These are phyloP conservation scores for Solanum ossicruentum DNA, from an alignment of 257 asterid genomes.

Conservation along the genomic window DNA sequence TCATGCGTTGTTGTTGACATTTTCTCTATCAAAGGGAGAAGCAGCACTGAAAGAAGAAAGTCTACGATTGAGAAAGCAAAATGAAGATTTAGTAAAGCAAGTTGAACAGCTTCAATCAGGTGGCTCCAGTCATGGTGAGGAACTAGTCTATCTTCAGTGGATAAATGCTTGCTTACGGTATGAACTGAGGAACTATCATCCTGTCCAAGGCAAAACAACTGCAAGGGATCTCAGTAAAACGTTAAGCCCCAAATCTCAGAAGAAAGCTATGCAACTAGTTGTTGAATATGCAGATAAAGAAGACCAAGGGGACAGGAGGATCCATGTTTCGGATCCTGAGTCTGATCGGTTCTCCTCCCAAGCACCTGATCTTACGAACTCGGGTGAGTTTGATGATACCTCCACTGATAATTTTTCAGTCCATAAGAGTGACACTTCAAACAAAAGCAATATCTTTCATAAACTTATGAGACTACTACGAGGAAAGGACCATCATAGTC, in stretches of 20 bases:
- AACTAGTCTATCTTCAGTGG: slow-evolving; percentile 88
- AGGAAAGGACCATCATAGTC: slow-evolving; percentile 42
- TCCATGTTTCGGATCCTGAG: slow-evolving; percentile 26
- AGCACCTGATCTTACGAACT: slow-evolving; percentile 40
- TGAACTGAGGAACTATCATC: slow-evolving; percentile 53
- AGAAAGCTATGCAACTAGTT: slow-evolving; percentile 68
- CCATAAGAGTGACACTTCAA: slow-evolving; percentile 15
- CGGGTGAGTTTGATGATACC: slow-evolving; percentile 37
- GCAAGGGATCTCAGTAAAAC: slow-evolving; percentile 79
- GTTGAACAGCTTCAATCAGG: slow-evolving; percentile 58
- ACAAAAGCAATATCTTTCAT: slow-evolving; percentile 29
- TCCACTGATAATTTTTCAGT: slow-evolving; percentile 17
- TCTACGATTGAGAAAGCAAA: slow-evolving; percentile 29
- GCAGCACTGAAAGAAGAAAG: slow-evolving; percentile 44
- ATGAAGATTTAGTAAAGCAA: slow-evolving; percentile 43
- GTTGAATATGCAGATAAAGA: slow-evolving; percentile 60
- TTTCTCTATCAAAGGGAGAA: slow-evolving; percentile 21
- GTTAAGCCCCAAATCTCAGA: slow-evolving; percentile 65
- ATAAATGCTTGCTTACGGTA: slow-evolving; percentile 84
- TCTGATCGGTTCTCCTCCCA: slow-evolving; percentile 50
- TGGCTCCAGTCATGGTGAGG: slow-evolving; percentile 52
- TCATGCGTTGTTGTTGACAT: not conserved
- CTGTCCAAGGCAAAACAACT: slow-evolving; percentile 41
- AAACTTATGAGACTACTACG: slow-evolving; percentile 46
- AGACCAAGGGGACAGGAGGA: slow-evolving; percentile 16